Base-by-base conservation (phyloP, 1,139 yeast species). In the Suhomyces choctaworum region DNA sequence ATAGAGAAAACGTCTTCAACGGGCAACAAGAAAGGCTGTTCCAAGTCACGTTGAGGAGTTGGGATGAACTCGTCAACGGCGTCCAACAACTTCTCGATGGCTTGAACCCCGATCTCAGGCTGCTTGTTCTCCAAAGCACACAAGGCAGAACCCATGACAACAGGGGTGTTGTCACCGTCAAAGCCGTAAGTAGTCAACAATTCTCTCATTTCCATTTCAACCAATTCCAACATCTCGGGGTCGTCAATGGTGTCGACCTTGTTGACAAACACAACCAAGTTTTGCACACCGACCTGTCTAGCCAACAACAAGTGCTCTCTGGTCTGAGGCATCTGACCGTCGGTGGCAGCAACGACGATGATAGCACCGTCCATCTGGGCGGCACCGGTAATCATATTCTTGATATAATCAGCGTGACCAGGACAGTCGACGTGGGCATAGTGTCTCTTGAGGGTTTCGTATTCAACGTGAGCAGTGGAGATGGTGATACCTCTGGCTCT, bases 161-260 rank as follows among this genome's bases (percentile, higher is more conserved):
- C 97, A 44, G 99, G 98, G 46, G 96, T 83, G 70, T 90, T 84
- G 60, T 92, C 99, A 71, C 98, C 98, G 60, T 94, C 97, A 56
- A 89, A 92, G 44, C 97, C 97, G 66, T 90, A 92, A 49, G 86
- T 76, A 52, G 81, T 61, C 63, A 92, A 77, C 52, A 92, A 76
- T 64, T 92, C 98, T 75, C 99, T 87, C 97, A 92, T 94, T 78
- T 92, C 99, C 99, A 92, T 92, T 75, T 92, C 98, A 53, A 94
- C 99, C 57, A 94, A 83, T 75, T 94, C 99, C 68, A 92, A 79
- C 97, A 92, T 94, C 76, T 92, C 99, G 50, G 95, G 95, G 66
- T 92, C 99, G 63, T 92, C 97, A 61, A 92, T 81, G 51, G 96
- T 86, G 66, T 92, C 98, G 54, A 92, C 94, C 77, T 92, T 92